Percentiles rank a stretch among this genome's conserved stretches.
These are phyloP conservation scores for Gossypium sturtianum DNA, from an alignment of 345 rosid genomes.

Conservation along the genomic window DNA sequence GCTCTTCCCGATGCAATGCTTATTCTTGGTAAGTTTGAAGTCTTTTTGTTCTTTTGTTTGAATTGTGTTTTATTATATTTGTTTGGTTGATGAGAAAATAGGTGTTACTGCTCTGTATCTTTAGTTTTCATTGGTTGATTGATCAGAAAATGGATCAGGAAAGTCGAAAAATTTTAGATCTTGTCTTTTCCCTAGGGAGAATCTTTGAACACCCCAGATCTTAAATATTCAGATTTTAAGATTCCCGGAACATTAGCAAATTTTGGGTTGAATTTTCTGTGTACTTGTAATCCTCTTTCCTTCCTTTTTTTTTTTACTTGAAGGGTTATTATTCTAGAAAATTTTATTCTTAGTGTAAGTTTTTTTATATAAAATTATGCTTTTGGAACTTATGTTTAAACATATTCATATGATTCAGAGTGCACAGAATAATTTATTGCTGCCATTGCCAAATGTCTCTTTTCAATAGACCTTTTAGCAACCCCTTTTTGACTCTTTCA, in stretches of 20 bases:
- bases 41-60: not conserved
- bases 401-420: not conserved
- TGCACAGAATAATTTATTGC: not conserved
- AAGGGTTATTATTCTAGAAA: not conserved
- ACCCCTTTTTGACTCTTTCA: not conserved
- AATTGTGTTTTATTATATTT: not conserved
- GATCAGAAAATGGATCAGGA: not conserved
- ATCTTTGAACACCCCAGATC: not conserved
- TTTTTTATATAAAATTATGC: not conserved
- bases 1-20: slow-evolving; percentile 99
- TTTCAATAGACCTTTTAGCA: not conserved
- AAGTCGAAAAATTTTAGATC: not conserved
- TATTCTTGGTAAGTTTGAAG: slow-evolving; percentile 56
- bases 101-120: not conserved
- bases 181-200: not conserved
- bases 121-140: not conserved
- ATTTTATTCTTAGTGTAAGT: not conserved
- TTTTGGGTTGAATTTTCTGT: not conserved
- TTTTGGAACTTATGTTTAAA: not conserved
- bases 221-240: not conserved
- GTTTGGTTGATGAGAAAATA: not conserved
- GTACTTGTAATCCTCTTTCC: not conserved
- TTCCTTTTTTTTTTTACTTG: not conserved
- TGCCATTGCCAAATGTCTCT: slow-evolving; percentile 4
- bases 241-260: not conserved